Evolutionary conservation across 1,139 yeast species (phyloP), one percentile per base, ranked within the genome.

Genomic region (Geotrichum europaeum): DNA sequence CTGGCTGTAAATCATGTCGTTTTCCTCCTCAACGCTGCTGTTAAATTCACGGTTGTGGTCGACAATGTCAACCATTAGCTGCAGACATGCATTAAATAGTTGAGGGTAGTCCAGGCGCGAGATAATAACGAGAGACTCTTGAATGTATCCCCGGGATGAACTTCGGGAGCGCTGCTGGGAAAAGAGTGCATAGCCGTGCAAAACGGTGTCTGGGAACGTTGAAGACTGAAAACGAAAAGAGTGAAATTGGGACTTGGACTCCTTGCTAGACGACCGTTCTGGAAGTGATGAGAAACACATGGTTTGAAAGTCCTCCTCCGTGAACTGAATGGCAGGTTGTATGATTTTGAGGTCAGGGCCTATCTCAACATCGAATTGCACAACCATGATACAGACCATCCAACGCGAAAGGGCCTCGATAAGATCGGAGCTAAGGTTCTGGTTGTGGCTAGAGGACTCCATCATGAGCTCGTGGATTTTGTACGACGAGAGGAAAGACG

Each of bases 301-400:
- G 25, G 67, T 64, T 18, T 65, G 63, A 51, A 71, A 68, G 56
- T 71, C 74, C 22, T 65, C 69, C 55, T 71, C 73, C 36, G 66
- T 60, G 59, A 60, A 60, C 43, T 56, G 55, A n/a, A 60, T 50
- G 13, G 67, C 59, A 1, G 74, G 74, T 18, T 72, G 68, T 49
- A 71, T 70, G 28, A 71, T 62, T 59, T 71, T 71, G 57, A 71
- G 65, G 60, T 70, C 74, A 0, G 76, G 76, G 1, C 76, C 76
- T 13, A 73, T 64, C 56, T 73, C 71, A 10, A 70, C 70, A 58
- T 73, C 75, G 62, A 73, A 72, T 58, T 73, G 74, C n/a, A 73
- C 70, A 55, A 72, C 69, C 55, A 72, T 62, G 57, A 72, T 66
- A 57, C 73, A 70, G 22, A 64, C 56, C 45, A 68, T 62, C 75